Conservation (phyloP, 2,329 filamentous ascomycete species). For the Phaeoacremonium minimum region DNA sequence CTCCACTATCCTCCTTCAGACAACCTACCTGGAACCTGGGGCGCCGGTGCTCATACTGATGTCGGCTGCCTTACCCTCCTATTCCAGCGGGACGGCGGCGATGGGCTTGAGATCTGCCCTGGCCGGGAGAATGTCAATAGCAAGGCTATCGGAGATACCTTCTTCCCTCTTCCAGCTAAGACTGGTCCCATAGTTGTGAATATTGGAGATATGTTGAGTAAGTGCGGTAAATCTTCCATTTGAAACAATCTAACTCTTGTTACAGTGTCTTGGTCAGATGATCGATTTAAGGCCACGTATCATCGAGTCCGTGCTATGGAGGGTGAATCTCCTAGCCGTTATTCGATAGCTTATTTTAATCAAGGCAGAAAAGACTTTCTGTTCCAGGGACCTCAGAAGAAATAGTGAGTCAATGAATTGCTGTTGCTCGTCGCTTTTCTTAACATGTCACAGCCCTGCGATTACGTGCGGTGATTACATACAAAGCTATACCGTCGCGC, state of each 20-base stretch:
- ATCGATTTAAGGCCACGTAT: conserved; percentile 50
- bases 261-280: conserved; percentile 51
- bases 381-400: conserved; percentile 45
- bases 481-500: neutral
- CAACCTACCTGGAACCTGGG: conserved; percentile 24
- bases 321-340: conserved; percentile 5
- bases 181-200: conserved; percentile 16
- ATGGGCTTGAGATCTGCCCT: conserved; percentile 48
- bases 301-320: conserved; percentile 34
- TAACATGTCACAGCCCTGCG: neutral
- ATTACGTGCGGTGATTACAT: neutral
- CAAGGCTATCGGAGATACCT: conserved; percentile 44
- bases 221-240: conserved; percentile 19
- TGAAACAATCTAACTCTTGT: conserved; percentile 27
- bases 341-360: conserved; percentile 38
- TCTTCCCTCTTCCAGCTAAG: conserved; percentile 44
- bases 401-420: conserved; percentile 28
- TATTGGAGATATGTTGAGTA: conserved; percentile 38
- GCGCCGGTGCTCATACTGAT: conserved; percentile 48
- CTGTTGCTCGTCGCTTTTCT: too few relatives aligned
- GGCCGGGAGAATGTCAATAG: conserved; percentile 43
- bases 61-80: conserved; percentile 48
- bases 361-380: conserved; percentile 42
- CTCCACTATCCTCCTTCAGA: conserved; percentile 38
- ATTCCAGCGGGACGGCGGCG: conserved; percentile 46